Conservation (phyloP, 352 stramenopile species). For the Pythium aquatile region DNA sequence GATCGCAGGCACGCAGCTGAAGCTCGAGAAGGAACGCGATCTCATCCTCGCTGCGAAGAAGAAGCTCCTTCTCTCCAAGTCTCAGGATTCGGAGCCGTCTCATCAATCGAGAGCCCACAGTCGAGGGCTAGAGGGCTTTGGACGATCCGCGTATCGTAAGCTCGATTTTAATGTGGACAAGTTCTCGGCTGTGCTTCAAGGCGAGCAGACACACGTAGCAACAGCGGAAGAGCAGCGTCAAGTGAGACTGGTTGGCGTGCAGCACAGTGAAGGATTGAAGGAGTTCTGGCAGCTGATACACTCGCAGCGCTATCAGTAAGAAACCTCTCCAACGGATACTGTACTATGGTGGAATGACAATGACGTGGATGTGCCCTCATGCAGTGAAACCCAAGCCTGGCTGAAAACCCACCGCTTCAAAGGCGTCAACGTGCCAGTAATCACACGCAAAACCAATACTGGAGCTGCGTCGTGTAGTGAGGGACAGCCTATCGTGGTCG, state of each 20-base stretch:
- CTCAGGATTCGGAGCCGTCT: not conserved
- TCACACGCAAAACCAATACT: not conserved
- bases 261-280: conserved; percentile 40
- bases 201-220: conserved; percentile 32
- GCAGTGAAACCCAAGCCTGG: conserved; percentile 60
- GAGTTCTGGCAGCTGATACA: conserved; percentile 67
- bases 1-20: conserved; percentile 69
- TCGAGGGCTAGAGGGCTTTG: not conserved
- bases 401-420: conserved; percentile 58
- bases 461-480: not conserved
- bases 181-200: conserved; percentile 33
- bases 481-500: conserved; percentile 5
- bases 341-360: not conserved
- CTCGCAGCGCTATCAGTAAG: conserved; percentile 33
- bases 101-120: not conserved
- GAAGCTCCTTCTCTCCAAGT: conserved; percentile 50
- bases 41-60: conserved; percentile 61
- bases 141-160: conserved; percentile 34
- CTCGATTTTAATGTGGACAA: conserved; percentile 52
- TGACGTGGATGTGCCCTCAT: not conserved
- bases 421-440: conserved; percentile 66
- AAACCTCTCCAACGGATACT: not conserved
- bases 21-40: conserved; percentile 64
- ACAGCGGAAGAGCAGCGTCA: conserved; percentile 29
- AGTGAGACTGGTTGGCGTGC: conserved; percentile 37